phyloP scores from a whole-genome alignment of 2,329 filamentous ascomycete genomes.

The Aspergillus sp. region DNA sequence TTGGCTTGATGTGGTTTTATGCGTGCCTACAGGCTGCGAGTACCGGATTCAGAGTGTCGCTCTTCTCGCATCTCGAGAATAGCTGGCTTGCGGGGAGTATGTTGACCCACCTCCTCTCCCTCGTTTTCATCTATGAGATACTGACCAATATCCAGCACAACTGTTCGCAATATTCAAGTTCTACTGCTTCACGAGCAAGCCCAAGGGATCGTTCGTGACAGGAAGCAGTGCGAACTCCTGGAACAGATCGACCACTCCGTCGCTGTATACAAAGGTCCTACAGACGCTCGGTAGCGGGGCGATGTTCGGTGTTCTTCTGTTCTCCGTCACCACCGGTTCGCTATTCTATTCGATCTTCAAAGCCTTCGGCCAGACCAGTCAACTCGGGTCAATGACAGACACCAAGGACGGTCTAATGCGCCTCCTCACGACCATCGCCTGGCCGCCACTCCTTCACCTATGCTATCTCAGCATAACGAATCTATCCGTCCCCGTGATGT shows the following conservation, averaged over 20 bases:
- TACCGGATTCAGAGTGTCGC: constrained; percentile 26
- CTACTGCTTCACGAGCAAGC: constrained; percentile 29
- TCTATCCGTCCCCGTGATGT: not conserved
- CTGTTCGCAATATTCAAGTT: constrained; percentile 29
- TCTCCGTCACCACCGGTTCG: constrained; percentile 19
- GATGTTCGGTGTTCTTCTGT: constrained; percentile 21
- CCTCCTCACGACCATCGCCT: not conserved
- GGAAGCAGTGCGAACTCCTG: constrained; percentile 34
- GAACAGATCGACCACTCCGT: constrained; percentile 16
- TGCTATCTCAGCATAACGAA: not conserved
- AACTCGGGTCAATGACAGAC: too few relatives aligned
- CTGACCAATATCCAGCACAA: constrained; percentile 22
- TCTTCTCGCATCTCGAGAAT: constrained; percentile 34
- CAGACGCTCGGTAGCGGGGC: constrained; percentile 20
- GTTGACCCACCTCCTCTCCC: not conserved
- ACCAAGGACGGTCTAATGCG: not conserved
- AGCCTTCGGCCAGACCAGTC: not conserved
- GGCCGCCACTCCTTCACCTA: not conserved
- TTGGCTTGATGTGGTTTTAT: constrained; percentile 28
- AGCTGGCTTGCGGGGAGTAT: constrained; percentile 34
- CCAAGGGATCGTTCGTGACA: constrained; percentile 36
- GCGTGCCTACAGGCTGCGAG: constrained; percentile 27
- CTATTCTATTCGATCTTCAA: not conserved
- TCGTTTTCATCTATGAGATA: not conserved
- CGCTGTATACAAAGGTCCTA: not conserved